These are phyloP conservation scores for Picocystis sp. DNA, from an alignment of 163 green algal species.

Conservation along the genomic window DNA sequence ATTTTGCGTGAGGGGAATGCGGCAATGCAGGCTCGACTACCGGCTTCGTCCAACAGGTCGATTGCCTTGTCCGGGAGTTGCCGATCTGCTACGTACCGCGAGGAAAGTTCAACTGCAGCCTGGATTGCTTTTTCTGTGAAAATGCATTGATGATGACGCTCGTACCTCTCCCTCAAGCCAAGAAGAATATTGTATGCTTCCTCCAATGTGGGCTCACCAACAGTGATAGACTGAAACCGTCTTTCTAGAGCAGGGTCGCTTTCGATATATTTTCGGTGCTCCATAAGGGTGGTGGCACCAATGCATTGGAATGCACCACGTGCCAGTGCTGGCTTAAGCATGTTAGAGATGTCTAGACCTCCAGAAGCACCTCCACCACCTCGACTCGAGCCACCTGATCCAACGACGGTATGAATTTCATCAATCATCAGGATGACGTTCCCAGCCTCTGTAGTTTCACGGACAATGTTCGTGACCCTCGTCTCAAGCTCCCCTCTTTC, in stretches of 20 bases:
- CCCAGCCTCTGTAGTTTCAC: slow-evolving; percentile 37
- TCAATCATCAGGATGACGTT: slow-evolving; percentile 90
- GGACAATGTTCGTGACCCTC: slow-evolving; percentile 63
- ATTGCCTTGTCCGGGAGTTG: slow-evolving; percentile 90
- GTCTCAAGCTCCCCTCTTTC: slow-evolving; percentile 85
- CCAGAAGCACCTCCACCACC: slow-evolving; percentile 25
- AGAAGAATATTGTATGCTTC: slow-evolving; percentile 59
- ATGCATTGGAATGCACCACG: slow-evolving; percentile 63
- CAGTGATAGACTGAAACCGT: slow-evolving; percentile 32
- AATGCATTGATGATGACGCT: slow-evolving; percentile 59
- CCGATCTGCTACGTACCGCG: slow-evolving; percentile 50
- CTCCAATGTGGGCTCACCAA: slow-evolving; percentile 57
- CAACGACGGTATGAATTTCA: slow-evolving; percentile 83
- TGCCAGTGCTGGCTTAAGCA: slow-evolving; percentile 71
- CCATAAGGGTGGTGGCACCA: slow-evolving; percentile 71
- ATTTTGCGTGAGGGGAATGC: slow-evolving; percentile 26
- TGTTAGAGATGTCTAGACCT: slow-evolving; percentile 64
- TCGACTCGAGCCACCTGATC: slow-evolving; percentile 42
- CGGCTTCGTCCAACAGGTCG: slow-evolving; percentile 86
- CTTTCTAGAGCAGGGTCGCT: slow-evolving; percentile 71
- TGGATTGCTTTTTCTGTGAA: slow-evolving; percentile 61
- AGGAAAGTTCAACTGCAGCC: slow-evolving; percentile 58
- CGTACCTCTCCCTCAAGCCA: slow-evolving; percentile 60
- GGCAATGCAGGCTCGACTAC: slow-evolving; percentile 54
- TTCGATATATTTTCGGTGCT: slow-evolving; percentile 79